These are phyloP conservation scores for Clausena lansium DNA, from an alignment of 345 rosid species.

Conservation along the genomic window DNA sequence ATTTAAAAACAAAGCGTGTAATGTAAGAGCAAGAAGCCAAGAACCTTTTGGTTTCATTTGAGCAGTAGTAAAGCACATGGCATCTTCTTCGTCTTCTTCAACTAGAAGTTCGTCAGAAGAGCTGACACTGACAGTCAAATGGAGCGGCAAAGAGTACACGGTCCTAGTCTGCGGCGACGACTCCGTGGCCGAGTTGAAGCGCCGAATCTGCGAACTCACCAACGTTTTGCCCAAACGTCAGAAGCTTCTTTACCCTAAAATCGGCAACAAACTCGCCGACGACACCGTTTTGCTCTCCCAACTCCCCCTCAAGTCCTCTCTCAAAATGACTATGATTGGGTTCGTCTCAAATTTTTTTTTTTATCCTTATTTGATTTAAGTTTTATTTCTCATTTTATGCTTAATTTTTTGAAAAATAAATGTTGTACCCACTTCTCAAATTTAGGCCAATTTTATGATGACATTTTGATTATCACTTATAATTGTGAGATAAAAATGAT, in stretches of 20 bases:
- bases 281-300: conserved; percentile 68
- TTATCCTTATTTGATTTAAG: background rate
- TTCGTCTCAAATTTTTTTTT: conserved; percentile 17
- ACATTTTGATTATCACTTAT: background rate
- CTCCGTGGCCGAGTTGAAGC: conserved; percentile 88
- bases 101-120: conserved; percentile 44
- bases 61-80: background rate
- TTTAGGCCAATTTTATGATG: background rate
- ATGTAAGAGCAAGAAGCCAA: background rate
- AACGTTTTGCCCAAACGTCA: conserved; percentile 87
- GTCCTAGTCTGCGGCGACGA: conserved; percentile 87
- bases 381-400: no score
- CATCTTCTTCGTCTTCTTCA: conserved; percentile 2
- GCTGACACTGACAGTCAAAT: conserved; percentile 72
- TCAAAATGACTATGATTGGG: conserved; percentile 99
- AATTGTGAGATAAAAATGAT: background rate
- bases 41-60: background rate
- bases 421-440: no score
- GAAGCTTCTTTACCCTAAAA: conserved; percentile 93
- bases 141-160: conserved; percentile 92
- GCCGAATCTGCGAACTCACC: conserved; percentile 80
- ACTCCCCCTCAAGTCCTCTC: conserved; percentile 75
- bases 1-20: background rate
- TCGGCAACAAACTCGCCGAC: conserved; percentile 80
- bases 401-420: no score